These are phyloP conservation scores for Echeveria elegans DNA, from an alignment of 164 flowering plant genomes.

Conservation along the genomic window DNA sequence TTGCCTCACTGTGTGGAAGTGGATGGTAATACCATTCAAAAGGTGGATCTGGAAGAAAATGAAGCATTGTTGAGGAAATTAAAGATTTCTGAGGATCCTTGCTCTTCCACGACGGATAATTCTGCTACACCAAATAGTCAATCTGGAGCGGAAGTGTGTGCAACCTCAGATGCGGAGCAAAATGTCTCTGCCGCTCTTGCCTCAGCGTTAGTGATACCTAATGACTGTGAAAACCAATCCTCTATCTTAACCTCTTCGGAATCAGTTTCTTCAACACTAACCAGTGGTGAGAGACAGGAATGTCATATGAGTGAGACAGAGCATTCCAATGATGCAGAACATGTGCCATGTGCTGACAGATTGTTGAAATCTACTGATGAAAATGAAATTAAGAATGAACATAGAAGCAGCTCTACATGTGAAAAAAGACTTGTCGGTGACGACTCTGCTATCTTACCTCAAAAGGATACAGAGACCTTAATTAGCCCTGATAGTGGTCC, in stretches of 20 bases:
- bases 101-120: slow-evolving; percentile 9
- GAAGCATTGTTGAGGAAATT: slow-evolving; percentile 52
- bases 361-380: slow-evolving; percentile 17
- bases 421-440: too few relatives aligned
- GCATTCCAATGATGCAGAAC: slow-evolving; percentile 17
- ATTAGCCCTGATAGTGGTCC: slow-evolving; percentile 14
- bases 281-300: slow-evolving; percentile 12
- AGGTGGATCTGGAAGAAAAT: slow-evolving; percentile 82
- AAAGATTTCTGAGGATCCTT: slow-evolving; percentile 41
- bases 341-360: slow-evolving; percentile 12
- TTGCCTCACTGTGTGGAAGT: slow-evolving; percentile 32
- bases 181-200: slow-evolving; percentile 15
- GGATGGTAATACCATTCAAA: slow-evolving; percentile 25
- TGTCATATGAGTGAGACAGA: slow-evolving; percentile 19
- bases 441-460: slow-evolving; percentile 15
- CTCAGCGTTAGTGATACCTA: slow-evolving; percentile 11
- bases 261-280: slow-evolving; percentile 13
- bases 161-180: background rate
- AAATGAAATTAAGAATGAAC: slow-evolving; percentile 14
- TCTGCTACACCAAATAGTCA: slow-evolving; percentile 5
- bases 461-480: slow-evolving; percentile 14
- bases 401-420: slow-evolving; percentile 15
- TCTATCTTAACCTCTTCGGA: slow-evolving; percentile 15
- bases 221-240: slow-evolving; percentile 11
- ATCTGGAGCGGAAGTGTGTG: background rate